Base-by-base conservation (phyloP, 164 flowering plant species). In the Stephania cephalantha region DNA sequence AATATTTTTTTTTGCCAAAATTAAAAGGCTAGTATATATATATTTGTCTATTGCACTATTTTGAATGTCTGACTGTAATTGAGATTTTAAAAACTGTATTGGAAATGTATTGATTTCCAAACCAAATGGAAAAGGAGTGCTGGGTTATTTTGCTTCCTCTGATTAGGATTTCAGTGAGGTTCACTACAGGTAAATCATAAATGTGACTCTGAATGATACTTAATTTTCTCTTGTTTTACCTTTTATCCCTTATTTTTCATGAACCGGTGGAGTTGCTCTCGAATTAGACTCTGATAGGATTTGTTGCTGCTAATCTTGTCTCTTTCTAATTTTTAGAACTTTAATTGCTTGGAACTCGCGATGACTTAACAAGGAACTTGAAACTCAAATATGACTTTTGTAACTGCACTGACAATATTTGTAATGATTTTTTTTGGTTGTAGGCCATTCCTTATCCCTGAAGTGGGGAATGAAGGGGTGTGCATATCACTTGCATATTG, bases 401-500 rank as follows among this genome's bases (percentile, higher is more conserved):
- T 61, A 18, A 29, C 11, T 72, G 73, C n/a, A 72, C 69, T 80
- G 25, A 78, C 45, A 50, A 50, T 50, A 72, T 55, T 72, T 30
- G 13, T 22, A 46, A 13, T 74, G 45, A 55, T n/a, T 65, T 61
- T 76, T 65, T 61, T 76, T 74, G 58, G 4, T 73, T 88, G 86
- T 61, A 93, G 97, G 89, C 86, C 93, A 46, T 76, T 31, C 71
- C 72, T 88, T 73, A 79, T 93, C 75, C 88, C 93, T 71, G 91
- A 73, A 72, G 77, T 89, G 45, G 90, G 82, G 63, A 85, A 89
- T 78, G 89, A 87, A 82, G 98, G 96, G 66, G 92, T 93, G n/a
- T 95, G 99, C 78, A 90, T 90, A 78, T 91, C 98, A 50, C 88
- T 90, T 72, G 94, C 99, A 75, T 85, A 83, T 83, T 86, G 85